Conservation (phyloP, 2,329 filamentous ascomycete genomes). For the Exserohilum rostratum region DNA sequence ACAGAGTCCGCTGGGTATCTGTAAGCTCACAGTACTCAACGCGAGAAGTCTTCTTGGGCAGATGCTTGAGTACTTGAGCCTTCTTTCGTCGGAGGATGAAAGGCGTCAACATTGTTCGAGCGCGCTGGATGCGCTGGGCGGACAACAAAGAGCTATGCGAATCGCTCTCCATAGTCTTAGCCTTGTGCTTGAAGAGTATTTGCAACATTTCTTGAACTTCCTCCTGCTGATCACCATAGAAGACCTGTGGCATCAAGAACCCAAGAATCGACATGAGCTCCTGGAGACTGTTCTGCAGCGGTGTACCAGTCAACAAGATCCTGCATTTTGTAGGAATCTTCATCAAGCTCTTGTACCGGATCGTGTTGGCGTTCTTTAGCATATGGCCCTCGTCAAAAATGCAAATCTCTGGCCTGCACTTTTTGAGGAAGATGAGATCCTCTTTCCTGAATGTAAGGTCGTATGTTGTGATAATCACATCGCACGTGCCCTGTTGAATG, state of each 20-base stretch:
- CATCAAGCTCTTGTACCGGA: conserved; percentile 79
- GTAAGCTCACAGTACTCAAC: conserved; percentile 85
- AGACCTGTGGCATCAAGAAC: conserved; percentile 91
- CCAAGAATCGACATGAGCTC: conserved; percentile 88
- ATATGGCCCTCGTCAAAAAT: conserved; percentile 96
- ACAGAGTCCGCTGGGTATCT: conserved; percentile 72
- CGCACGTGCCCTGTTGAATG: conserved; percentile 61
- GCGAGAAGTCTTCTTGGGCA: conserved; percentile 78
- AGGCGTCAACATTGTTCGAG: conserved; percentile 89
- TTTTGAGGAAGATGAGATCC: conserved; percentile 68
- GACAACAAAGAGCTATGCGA: conserved; percentile 80
- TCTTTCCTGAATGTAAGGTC: conserved; percentile 65
- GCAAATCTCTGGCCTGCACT: conserved; percentile 62
- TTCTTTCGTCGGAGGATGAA: conserved; percentile 96
- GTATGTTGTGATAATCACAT: conserved; percentile 75
- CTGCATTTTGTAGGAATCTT: conserved; percentile 81
- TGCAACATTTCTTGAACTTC: conserved; percentile 76
- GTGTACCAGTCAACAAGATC: conserved; percentile 86
- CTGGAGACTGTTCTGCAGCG: conserved; percentile 90
- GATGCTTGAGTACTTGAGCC: conserved; percentile 80
- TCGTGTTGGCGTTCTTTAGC: conserved; percentile 85
- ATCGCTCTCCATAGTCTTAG: conserved; percentile 76
- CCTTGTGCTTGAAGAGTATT: conserved; percentile 89
- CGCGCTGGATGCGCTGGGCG: conserved; percentile 82
- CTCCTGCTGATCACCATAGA: conserved; percentile 68